Conservation (phyloP, 2,329 filamentous ascomycete genomes). For the Huntiella omanensis region DNA sequence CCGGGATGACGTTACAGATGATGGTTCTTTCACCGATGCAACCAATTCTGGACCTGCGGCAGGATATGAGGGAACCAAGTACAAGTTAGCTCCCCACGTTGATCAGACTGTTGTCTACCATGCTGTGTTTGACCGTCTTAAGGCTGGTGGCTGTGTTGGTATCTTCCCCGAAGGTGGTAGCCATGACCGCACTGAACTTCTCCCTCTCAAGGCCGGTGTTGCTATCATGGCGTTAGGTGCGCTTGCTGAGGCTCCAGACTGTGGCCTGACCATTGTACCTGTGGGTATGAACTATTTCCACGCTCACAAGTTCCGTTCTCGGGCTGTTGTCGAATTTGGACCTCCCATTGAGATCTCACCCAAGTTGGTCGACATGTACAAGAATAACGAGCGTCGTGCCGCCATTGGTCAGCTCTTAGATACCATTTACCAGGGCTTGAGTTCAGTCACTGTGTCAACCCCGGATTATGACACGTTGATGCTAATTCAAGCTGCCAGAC, state of each 20-base stretch:
- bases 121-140: conserved; percentile 71
- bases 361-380: conserved; percentile 73
- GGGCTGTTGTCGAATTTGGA: conserved; percentile 90
- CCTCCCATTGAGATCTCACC: conserved; percentile 67
- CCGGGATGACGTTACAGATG: conserved; percentile 48
- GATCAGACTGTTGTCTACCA: conserved; percentile 90
- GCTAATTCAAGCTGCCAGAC: conserved; percentile 84
- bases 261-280: conserved; percentile 82
- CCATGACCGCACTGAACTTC: conserved; percentile 77
- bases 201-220: conserved; percentile 88
- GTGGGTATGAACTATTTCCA: conserved; percentile 99
- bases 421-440: conserved; percentile 66
- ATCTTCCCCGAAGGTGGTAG: conserved; percentile 96
- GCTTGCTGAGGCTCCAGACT: conserved; percentile 66
- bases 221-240: conserved; percentile 95
- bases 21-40: conserved; percentile 42
- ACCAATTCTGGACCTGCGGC: conserved; percentile 33
- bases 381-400: conserved; percentile 63
- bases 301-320: conserved; percentile 91
- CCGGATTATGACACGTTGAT: conserved; percentile 94
- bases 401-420: conserved; percentile 74
- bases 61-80: conserved; percentile 59
- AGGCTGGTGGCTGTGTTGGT: conserved; percentile 71
- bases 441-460: conserved; percentile 75
- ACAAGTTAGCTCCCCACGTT: conserved; percentile 78